A percentile compares a stretch with the other conserved stretches of the same genome.
phyloP scores from a whole-genome alignment of 2,329 filamentous ascomycete species.

The Gyromitra esculenta region DNA sequence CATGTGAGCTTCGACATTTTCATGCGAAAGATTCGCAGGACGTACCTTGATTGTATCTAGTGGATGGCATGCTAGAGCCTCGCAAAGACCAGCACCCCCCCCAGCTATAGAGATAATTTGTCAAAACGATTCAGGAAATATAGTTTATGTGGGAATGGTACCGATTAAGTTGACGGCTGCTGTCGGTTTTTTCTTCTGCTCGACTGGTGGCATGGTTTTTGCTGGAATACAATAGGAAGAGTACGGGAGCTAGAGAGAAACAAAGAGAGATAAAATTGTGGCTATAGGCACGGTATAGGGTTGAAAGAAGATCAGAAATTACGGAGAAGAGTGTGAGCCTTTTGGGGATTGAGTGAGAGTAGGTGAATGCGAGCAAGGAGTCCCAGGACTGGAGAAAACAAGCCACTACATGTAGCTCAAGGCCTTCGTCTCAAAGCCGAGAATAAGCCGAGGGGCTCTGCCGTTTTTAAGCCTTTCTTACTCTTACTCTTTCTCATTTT shows the following conservation, averaged over 20 bases:
- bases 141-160: conserved; percentile 62
- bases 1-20: conserved; percentile 67
- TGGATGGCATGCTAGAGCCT: conserved; percentile 94
- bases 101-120: conserved; percentile 70
- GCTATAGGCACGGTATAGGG: not conserved
- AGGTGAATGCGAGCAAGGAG: conserved; percentile 18
- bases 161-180: conserved; percentile 91
- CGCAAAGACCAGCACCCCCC: conserved; percentile 98
- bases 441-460: conserved; percentile 18
- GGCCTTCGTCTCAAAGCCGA: conserved; percentile 33
- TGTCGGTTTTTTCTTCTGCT: conserved; percentile 77
- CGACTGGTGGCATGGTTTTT: conserved; percentile 62
- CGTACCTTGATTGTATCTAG: conserved; percentile 63
- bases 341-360: conserved; percentile 18
- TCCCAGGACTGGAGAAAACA: not conserved
- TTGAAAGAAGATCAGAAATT: not conserved
- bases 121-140: conserved; percentile 30
- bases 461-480: not conserved
- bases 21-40: conserved; percentile 61
- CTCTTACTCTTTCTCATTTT: not conserved
- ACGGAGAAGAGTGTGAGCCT: not conserved
- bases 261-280: not conserved
- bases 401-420: conserved; percentile 16
- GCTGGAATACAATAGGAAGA: conserved; percentile 58
- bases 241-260: not conserved